These are phyloP conservation scores for Macadamia tetraphylla DNA, from an alignment of 164 flowering plant genomes.

Conservation along the genomic window DNA sequence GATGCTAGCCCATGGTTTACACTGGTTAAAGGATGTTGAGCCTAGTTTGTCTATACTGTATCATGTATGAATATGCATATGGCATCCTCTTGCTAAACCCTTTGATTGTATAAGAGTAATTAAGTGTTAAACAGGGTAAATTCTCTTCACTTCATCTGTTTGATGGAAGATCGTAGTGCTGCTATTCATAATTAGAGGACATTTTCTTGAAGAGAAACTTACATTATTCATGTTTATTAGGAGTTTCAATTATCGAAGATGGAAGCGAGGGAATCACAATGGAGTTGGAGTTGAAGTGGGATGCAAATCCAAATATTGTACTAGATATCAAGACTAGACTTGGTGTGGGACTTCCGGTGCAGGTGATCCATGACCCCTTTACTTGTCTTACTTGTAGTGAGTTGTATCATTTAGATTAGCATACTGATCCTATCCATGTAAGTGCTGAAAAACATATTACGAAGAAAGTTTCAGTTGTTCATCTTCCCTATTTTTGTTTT, in stretches of 20 bases:
- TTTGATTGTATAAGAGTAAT: not conserved
- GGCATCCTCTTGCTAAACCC: not conserved
- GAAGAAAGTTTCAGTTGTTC: no score
- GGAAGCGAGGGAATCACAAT: slow-evolving; percentile 60
- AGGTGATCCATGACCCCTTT: slow-evolving; percentile 40
- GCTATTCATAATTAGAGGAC: not conserved
- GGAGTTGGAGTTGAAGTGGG: slow-evolving; percentile 98
- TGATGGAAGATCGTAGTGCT: not conserved
- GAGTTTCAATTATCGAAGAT: slow-evolving; percentile 84
- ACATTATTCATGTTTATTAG: slow-evolving; percentile 32
- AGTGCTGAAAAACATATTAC: no score
- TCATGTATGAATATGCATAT: not conserved
- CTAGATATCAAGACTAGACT: slow-evolving; percentile 73
- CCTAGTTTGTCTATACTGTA: not conserved
- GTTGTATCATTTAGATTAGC: not conserved
- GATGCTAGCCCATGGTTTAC: no score
- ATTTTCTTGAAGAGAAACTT: slow-evolving; percentile 2
- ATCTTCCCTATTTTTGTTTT: no score
- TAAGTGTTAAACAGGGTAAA: not conserved
- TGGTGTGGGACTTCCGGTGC: slow-evolving; percentile 84
- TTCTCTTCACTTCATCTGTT: not conserved
- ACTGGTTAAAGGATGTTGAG: not conserved
- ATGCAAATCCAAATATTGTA: slow-evolving; percentile 87
- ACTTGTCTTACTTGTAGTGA: not conserved
- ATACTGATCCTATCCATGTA: not conserved